Evolutionary conservation across 2,329 filamentous ascomycete species (phyloP).

Genomic region (Colletotrichum coccodes): DNA sequence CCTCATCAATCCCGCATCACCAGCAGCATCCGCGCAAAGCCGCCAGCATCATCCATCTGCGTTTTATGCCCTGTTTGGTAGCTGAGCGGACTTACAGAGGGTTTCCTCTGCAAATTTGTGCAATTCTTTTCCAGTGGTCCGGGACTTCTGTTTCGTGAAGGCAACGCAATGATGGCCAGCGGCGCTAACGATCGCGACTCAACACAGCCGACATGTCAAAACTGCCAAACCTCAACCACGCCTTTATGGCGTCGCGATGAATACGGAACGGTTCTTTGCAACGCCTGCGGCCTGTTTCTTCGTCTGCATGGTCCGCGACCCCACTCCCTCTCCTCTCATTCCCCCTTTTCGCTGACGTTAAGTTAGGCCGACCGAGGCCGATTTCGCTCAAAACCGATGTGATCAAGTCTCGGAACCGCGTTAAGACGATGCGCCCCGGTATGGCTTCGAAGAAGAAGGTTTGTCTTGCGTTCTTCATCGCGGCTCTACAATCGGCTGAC

Average conservation of each 20-base stretch:
- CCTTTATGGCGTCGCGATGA: conserved; percentile 98
- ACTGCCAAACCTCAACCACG: conserved; percentile 94
- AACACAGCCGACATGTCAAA: conserved; percentile 93
- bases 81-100: neutral
- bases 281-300: conserved; percentile 96
- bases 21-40: neutral
- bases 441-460: conserved; percentile 88
- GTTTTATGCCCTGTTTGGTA: neutral
- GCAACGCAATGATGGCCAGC: conserved; percentile 59
- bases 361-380: conserved; percentile 62
- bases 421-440: conserved; percentile 86
- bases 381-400: conserved; percentile 99
- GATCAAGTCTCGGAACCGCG: conserved; percentile 98
- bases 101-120: no score
- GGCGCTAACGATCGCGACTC: conserved; percentile 67
- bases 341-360: neutral
- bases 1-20: conserved; percentile 3
- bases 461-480: conserved; percentile 40
- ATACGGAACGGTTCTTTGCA: conserved; percentile 94
- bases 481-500: neutral
- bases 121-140: neutral
- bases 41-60: neutral
- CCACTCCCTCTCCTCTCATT: neutral
- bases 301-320: conserved; percentile 89
- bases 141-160: neutral